Conservation (phyloP, 306 rosid species). For the Castanea sativa region DNA sequence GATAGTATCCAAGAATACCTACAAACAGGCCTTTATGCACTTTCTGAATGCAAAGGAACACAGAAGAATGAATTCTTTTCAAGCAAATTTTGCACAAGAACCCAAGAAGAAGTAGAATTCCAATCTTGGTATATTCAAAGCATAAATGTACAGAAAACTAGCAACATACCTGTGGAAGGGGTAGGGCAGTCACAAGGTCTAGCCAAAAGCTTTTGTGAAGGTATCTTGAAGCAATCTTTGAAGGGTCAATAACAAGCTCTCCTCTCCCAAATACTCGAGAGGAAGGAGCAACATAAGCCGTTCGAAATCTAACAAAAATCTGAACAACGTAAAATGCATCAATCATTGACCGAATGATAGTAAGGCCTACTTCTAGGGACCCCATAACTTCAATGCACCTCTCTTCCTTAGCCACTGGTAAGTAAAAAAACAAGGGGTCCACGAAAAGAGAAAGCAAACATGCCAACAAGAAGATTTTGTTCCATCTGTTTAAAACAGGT, state of each 20-base stretch:
- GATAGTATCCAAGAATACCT: not conserved
- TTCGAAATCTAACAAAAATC: conserved; percentile 49
- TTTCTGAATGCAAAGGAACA: not conserved
- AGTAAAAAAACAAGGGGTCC: conserved; percentile 58
- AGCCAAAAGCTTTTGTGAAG: conserved; percentile 47
- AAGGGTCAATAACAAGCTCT: conserved; percentile 54
- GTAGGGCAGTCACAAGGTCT: conserved; percentile 53
- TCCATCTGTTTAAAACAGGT: conserved; percentile 38
- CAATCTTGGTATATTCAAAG: not conserved
- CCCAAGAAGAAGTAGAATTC: not conserved
- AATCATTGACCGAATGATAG: conserved; percentile 43
- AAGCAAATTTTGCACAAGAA: not conserved
- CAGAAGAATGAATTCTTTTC: not conserved
- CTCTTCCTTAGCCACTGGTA: conserved; percentile 46
- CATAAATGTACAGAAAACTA: not conserved
- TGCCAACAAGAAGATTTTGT: conserved; percentile 51
- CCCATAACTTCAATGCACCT: conserved; percentile 38
- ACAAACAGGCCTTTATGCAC: not conserved
- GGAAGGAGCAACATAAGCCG: conserved; percentile 58
- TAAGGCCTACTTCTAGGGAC: conserved; percentile 41
- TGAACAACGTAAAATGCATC: conserved; percentile 57
- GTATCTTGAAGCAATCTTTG: conserved; percentile 57
- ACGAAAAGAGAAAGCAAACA: conserved; percentile 58
- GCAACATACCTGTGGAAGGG: conserved; percentile 59
- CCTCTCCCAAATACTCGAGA: conserved; percentile 70